phyloP scores from a whole-genome alignment of 2,329 filamentous ascomycete genomes.

The Tolypocladium guangdongense region DNA sequence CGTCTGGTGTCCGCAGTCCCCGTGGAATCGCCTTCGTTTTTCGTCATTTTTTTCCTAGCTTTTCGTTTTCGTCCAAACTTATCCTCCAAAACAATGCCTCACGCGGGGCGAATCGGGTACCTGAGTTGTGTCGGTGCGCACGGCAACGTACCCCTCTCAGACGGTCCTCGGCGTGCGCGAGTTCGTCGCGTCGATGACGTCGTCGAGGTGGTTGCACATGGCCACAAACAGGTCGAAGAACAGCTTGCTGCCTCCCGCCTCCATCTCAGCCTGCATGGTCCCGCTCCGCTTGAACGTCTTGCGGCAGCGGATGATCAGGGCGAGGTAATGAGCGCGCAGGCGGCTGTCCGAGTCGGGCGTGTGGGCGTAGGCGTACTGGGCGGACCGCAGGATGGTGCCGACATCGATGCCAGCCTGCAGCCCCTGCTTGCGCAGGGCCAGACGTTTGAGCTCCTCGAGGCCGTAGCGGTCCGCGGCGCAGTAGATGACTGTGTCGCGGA shows the following conservation, averaged over 20 bases:
- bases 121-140: background rate
- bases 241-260: constrained; percentile 77
- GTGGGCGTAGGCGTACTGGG: constrained; percentile 90
- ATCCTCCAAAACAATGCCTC: constrained; percentile 9
- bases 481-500: constrained; percentile 91
- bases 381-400: constrained; percentile 80
- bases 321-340: constrained; percentile 92
- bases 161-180: constrained; percentile 47
- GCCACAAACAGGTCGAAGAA: constrained; percentile 98
- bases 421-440: constrained; percentile 89
- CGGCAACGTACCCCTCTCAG: constrained; percentile 23
- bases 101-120: background rate
- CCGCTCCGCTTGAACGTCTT: constrained; percentile 97
- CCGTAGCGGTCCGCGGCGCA: constrained; percentile 85
- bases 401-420: constrained; percentile 88
- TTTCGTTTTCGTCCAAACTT: constrained; percentile 6
- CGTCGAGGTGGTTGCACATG: constrained; percentile 96
- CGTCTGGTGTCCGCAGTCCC: constrained; percentile 11
- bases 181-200: constrained; percentile 79
- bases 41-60: constrained; percentile 11
- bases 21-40: constrained; percentile 12
- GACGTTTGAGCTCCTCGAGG: constrained; percentile 82
- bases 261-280: constrained; percentile 98
- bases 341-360: constrained; percentile 87
- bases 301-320: constrained; percentile 92